Base-by-base conservation (phyloP, 1,139 yeast genomes). In the Pichia sp. region DNA sequence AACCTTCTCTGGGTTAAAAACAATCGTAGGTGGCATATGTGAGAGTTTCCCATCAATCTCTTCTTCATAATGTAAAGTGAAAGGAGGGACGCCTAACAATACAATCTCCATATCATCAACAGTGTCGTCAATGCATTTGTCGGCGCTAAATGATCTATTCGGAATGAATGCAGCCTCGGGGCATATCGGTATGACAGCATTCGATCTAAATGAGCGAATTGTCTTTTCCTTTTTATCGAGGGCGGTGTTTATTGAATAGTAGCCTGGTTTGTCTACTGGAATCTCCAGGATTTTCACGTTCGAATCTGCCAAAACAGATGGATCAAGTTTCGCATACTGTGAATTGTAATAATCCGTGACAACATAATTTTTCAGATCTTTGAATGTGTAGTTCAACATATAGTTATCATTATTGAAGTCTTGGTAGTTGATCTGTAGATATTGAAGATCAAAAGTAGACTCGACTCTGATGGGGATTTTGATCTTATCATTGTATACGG, bases 401-500 rank as follows among this genome's bases (percentile, higher is more conserved):
- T 64, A 56, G 11, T 69, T 58, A 35, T 68, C 66, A 46, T 74
- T 72, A 6, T 74, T 71, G 6, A 85, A 69, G 38, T 78, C 76
- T 7, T 69, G 71, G 51, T 73, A 74, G 44, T 76, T 71, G 28
- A 88, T 56, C 53, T 84, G 91, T 30, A 91, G 60, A 38, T 61
- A 66, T 1, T 79, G 80, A 4, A 94, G 71, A 30, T 77, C 82
- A 3, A 77, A 71, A 3, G 96, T 77, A 14, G 96, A 79, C 51
- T 91, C 88, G 49, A 87, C 72, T 47, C 82, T 77, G 16, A 91
- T 66, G 5, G 97, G 96, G 45, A 88, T 67, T 22, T 67, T 57
- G 15, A 68, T 40, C 17, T 52, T 48, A 22, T 53, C 52, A 25
- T 49, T 48, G 11, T 55, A 54, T 9, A 60, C 59, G 32, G 60